Evolutionary conservation across 495 filamentous ascomycete genomes (phyloP).

Genomic region (Articulospora tetracladia): DNA sequence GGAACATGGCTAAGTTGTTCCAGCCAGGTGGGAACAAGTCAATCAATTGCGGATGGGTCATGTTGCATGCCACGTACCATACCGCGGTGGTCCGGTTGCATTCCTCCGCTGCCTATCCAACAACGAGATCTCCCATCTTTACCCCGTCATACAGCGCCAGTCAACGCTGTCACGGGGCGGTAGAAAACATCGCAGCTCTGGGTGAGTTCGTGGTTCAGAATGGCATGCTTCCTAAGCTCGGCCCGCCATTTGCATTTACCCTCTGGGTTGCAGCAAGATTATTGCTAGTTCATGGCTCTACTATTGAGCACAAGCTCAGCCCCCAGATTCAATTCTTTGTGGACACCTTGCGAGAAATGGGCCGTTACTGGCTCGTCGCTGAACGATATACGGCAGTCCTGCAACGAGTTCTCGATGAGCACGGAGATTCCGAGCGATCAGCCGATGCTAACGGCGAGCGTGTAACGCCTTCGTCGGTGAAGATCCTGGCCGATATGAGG

Average conservation of each 20-base stretch:
- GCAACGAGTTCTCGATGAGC: conserved; percentile 78
- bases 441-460: conserved; percentile 53
- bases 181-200: conserved; percentile 77
- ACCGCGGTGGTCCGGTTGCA: conserved; percentile 85
- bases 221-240: conserved; percentile 71
- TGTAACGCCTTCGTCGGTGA: conserved; percentile 75
- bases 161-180: conserved; percentile 75
- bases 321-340: conserved; percentile 76
- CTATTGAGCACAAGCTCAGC: conserved; percentile 75
- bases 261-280: conserved; percentile 89
- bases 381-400: conserved; percentile 77
- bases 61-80: conserved; percentile 61
- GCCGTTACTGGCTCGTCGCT: conserved; percentile 78
- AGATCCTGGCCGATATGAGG: conserved; percentile 86
- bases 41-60: conserved; percentile 79
- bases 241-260: conserved; percentile 84
- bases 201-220: conserved; percentile 70
- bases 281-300: conserved; percentile 81
- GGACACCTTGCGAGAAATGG: conserved; percentile 74
- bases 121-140: conserved; percentile 79
- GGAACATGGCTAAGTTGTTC: conserved; percentile 72
- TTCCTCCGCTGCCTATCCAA: conserved; percentile 90
- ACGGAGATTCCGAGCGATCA: conserved; percentile 69
- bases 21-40: conserved; percentile 58
- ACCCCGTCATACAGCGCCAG: conserved; percentile 78